Evolutionary conservation across 2,329 filamentous ascomycete species (phyloP).

Genomic region (Cordyceps farinosa): DNA sequence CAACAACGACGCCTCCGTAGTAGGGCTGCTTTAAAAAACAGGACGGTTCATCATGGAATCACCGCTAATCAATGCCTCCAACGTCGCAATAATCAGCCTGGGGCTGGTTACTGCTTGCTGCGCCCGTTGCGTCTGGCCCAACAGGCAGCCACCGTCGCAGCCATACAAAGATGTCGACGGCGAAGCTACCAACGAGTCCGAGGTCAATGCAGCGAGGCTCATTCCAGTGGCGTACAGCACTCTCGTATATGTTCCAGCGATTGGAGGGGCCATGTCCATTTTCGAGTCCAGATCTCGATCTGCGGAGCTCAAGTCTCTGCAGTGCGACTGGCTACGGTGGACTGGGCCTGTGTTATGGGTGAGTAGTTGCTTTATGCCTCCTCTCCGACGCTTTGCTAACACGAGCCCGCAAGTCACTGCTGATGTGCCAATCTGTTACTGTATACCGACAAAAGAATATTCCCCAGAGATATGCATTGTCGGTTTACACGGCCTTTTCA

Average conservation of each 20-base stretch:
- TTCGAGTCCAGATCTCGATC: neutral
- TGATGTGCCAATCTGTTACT: neutral
- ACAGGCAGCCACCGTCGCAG: neutral
- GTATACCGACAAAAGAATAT: neutral
- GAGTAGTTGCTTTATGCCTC: neutral
- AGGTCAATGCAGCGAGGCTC: neutral
- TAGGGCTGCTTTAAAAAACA: too few species aligned
- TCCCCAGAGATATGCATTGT: neutral
- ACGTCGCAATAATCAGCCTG: neutral
- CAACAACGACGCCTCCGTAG: neutral
- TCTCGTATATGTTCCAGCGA: neutral
- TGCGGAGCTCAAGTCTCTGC: neutral
- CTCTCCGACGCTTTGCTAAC: neutral
- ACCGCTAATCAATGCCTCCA: too few species aligned
- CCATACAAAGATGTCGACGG: constrained; percentile 1
- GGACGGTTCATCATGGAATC: neutral
- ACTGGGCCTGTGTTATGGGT: constrained; percentile 10
- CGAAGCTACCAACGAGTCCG: constrained; percentile 6
- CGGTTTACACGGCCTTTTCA: neutral
- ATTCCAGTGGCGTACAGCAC: neutral
- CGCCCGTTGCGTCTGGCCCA: neutral
- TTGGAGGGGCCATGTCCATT: neutral
- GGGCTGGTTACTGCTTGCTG: neutral
- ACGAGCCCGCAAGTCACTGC: neutral
- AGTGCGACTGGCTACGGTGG: neutral